Evolutionary conservation across 2,329 filamentous ascomycete species (phyloP).

Genomic region (Aspergillus sp.): DNA sequence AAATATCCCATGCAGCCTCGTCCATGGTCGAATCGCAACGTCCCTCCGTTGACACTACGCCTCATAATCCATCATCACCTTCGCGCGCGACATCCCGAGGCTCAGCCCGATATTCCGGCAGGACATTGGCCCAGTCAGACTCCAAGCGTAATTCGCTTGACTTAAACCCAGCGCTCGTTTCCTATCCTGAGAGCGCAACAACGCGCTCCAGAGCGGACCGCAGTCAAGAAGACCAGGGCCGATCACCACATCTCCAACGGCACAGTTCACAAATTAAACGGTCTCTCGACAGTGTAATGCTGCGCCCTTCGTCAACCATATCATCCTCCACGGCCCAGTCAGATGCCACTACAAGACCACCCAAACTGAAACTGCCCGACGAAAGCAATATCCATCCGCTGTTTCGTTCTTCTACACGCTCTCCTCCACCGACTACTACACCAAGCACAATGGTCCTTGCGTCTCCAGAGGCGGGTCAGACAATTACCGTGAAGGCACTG

Average conservation of each 20-base stretch:
- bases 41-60: constrained; percentile 11
- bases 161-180: constrained; percentile 14
- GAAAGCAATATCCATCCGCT: constrained; percentile 60
- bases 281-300: constrained; percentile 27
- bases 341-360: constrained; percentile 16
- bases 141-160: constrained; percentile 27
- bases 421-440: constrained; percentile 52
- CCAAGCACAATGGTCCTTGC: constrained; percentile 57
- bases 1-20: constrained; percentile 9
- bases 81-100: constrained; percentile 28
- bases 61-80: constrained; percentile 19
- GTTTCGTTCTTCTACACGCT: constrained; percentile 55
- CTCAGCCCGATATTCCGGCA: constrained; percentile 33
- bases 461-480: constrained; percentile 55
- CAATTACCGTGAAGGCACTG: constrained; percentile 44
- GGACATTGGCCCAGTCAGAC: constrained; percentile 27
- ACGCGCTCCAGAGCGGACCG: constrained; percentile 6
- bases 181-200: constrained; percentile 11
- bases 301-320: constrained; percentile 16
- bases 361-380: constrained; percentile 29
- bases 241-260: constrained; percentile 13
- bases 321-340: constrained; percentile 18
- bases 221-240: not conserved
- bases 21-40: constrained; percentile 15
- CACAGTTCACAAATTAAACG: constrained; percentile 20